phyloP scores from a whole-genome alignment of 768 basidiomycete genomes.

The Tubosaeta sp. region DNA sequence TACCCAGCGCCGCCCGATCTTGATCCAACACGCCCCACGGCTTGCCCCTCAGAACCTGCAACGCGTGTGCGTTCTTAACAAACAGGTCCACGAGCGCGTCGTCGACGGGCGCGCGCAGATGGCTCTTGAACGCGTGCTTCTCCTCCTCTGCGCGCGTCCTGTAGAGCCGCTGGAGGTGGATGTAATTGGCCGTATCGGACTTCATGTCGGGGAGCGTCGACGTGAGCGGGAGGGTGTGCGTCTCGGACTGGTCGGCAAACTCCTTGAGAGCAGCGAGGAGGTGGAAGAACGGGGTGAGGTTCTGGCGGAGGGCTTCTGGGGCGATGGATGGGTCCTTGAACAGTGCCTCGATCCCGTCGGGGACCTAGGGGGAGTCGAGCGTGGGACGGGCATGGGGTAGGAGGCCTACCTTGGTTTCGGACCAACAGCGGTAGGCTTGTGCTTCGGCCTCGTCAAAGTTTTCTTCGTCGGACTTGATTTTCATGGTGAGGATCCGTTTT shows the following conservation, averaged over 20 bases:
- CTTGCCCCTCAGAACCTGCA: conserved; percentile 62
- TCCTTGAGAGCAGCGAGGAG: conserved; percentile 69
- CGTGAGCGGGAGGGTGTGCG: conserved; percentile 73
- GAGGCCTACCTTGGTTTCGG: conserved; percentile 40
- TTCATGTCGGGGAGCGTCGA: conserved; percentile 95
- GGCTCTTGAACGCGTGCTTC: conserved; percentile 50
- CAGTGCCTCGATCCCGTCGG: conserved; percentile 59
- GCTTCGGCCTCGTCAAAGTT: conserved; percentile 95
- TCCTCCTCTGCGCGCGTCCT: conserved; percentile 72
- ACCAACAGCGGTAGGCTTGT: conserved; percentile 82
- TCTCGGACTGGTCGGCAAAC: conserved; percentile 53
- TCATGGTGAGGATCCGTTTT: conserved; percentile 53
- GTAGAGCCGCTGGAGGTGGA: conserved; percentile 83
- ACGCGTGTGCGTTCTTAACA: conserved; percentile 74
- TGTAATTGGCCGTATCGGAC: conserved; percentile 78
- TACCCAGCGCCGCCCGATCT: conserved; percentile 49
- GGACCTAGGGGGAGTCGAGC: conserved; percentile 42
- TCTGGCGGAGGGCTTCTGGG: conserved; percentile 35
- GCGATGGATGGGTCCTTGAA: conserved; percentile 58
- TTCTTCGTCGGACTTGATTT: conserved; percentile 83
- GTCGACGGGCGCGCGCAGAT: conserved; percentile 43
- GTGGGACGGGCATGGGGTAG: conserved; percentile 1
- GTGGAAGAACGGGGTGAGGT: conserved; percentile 70
- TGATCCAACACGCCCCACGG: conserved; percentile 55
- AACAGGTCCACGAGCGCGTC: conserved; percentile 62